Evolutionary conservation across 768 basidiomycete species (phyloP), one percentile per base, ranked within the genome.

Genomic region (Lentinula boryana): DNA sequence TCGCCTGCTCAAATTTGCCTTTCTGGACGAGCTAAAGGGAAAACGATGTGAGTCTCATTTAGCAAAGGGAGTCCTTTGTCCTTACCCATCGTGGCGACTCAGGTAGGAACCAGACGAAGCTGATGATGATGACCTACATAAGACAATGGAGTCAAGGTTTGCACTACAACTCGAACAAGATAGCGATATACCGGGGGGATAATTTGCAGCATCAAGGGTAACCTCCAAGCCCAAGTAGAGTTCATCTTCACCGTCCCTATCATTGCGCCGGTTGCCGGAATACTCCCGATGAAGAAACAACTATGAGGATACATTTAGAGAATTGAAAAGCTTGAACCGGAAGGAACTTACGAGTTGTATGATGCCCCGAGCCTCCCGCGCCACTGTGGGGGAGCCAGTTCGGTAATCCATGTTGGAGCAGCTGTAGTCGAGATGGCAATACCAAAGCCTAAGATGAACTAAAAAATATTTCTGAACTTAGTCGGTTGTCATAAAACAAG

Each of bases 161-260:
- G 12, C 6, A 33, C n/a, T 18, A 31, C 5, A 18, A 9, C 38
- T 1, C 8, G 18, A 49, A 43, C 4, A 23, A 41, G 46, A 9
- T 6, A 46, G 58, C 56, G 12, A 7, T 8, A 33, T 32, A 68
- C 64, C 13, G 68, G 68, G 51, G 68, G 68, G n/a, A 49, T 60
- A 40, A 69, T 60, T 72, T 88, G 84, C 5, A 84, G 73, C 31
- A 83, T 61, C 15, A 83, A 81, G 6, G 85, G 84, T 44, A 86
- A 72, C 57, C 87, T 80, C 86, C 86, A 88, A 33, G 82, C 72
- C 83, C 82, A 86, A 10, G 77, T 72, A 52, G 66, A 78, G 58
- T 65, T 66, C 50, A 85, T 78, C 63, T 71, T 69, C 67, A 79
- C 76, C 8, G 85, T 83, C 15, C 61, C 61, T 23, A 62, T 56